phyloP scores from a whole-genome alignment of 345 rosid genomes.

The Syzygium jambos region DNA sequence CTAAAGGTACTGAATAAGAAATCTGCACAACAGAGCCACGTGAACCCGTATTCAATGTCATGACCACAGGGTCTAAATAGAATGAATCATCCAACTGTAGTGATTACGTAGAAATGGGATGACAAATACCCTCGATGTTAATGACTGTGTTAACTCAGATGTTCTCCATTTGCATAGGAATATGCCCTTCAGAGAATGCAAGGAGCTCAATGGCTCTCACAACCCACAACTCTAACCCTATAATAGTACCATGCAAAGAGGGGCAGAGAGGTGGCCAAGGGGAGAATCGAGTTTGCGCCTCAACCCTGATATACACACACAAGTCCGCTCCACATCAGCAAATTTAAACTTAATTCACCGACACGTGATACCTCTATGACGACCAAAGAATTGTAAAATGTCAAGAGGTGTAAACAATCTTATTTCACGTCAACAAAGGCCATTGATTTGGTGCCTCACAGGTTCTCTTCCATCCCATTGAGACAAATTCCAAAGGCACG shows the following conservation, averaged over 20 bases:
- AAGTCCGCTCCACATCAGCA: neutral
- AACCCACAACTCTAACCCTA: neutral
- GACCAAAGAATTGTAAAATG: neutral
- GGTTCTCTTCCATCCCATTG: neutral
- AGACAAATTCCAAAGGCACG: neutral
- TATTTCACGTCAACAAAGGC: neutral
- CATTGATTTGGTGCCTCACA: neutral
- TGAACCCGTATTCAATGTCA: neutral
- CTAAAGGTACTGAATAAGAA: neutral
- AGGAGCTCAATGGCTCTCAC: neutral
- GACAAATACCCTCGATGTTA: neutral
- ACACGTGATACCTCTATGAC: neutral
- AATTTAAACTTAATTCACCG: neutral
- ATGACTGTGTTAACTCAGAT: neutral
- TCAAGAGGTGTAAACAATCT: neutral
- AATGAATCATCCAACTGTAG: neutral
- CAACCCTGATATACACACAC: neutral
- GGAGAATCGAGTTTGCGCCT: neutral
- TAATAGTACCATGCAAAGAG: neutral
- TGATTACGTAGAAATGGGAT: neutral
- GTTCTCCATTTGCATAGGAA: neutral
- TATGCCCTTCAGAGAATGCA: neutral
- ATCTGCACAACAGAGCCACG: too few species aligned
- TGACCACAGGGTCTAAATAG: neutral
- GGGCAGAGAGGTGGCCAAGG: neutral